A percentile compares a stretch with the other conserved stretches of the same genome.
phyloP scores from a whole-genome alignment of 2,329 filamentous ascomycete genomes.

The Penicillium corylophilum region DNA sequence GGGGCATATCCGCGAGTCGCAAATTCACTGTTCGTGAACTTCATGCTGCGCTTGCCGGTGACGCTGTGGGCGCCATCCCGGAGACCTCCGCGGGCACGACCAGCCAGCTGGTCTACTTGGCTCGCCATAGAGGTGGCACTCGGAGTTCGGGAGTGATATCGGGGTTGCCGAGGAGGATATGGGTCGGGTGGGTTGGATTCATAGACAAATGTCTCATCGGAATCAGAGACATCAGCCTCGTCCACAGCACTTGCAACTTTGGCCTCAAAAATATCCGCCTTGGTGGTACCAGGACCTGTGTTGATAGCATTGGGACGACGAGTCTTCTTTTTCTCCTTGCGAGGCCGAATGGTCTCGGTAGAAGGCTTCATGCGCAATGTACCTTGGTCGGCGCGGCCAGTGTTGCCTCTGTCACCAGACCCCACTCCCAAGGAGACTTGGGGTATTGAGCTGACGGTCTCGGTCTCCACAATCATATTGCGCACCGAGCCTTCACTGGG shows the following conservation, averaged over 20 bases:
- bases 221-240: constrained; percentile 93
- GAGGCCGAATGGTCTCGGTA: constrained; percentile 92
- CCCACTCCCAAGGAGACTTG: constrained; percentile 71
- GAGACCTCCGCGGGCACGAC: constrained; percentile 63
- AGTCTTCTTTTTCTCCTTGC: constrained; percentile 84
- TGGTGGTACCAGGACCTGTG: constrained; percentile 69
- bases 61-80: constrained; percentile 64
- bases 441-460: constrained; percentile 88
- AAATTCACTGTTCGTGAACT: constrained; percentile 70
- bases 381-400: constrained; percentile 64
- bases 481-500: constrained; percentile 70
- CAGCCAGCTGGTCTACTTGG: constrained; percentile 47
- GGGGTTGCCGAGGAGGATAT: constrained; percentile 58
- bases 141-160: constrained; percentile 90
- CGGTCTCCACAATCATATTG: constrained; percentile 97
- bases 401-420: constrained; percentile 53
- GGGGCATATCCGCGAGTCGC: constrained; percentile 58
- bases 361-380: constrained; percentile 84
- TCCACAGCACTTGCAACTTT: constrained; percentile 95
- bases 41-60: constrained; percentile 87
- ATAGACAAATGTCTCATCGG: constrained; percentile 97
- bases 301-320: constrained; percentile 67
- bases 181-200: constrained; percentile 84
- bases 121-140: constrained; percentile 77
- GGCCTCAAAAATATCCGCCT: constrained; percentile 96